Base-by-base conservation (phyloP, 2,329 filamentous ascomycete genomes). In the Huntiella moniliformis region DNA sequence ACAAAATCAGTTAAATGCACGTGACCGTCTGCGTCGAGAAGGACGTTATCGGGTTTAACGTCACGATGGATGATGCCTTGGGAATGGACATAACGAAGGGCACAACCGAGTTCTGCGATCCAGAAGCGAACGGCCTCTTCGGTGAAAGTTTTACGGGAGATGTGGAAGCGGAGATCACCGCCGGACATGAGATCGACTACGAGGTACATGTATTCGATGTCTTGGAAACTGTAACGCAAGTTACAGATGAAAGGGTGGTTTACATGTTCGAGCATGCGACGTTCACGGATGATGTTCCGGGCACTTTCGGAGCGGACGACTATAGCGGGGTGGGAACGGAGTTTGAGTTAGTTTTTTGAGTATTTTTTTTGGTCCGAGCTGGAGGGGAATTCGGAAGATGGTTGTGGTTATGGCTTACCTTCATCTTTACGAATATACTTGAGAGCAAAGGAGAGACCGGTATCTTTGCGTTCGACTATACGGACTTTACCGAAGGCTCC, bases 381-480 rank as follows among this genome's bases (percentile, higher is more conserved):
- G 22, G 22, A 8, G 10, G 6, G 22, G 22, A 10, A 3, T 28
- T 28, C 22, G 2, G 10, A 32, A 5, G 13, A 22, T 35, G n/a
- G n/a, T 42, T n/a, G n/a, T 16, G 38, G 5, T n/a, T 7, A n/a
- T 8, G 34, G 36, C 47, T 35, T 37, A 87, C 86, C 83, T 75
- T 96, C 88, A 81, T 96, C 88, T 73, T 95, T 96, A 54, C 87
- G 79, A 53, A 96, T 96, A 62, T 96, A 96, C 64, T 98, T 98
- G 53, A 98, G 71, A 38, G 91, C 91, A 63, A 98, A 98, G 2
- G 87, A 88, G 56, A 96, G 66, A 47, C 79, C 80, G 1, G 86
- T 94, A 60, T 98, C 91, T 64, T 96, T 96, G 54, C 87, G 77
- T 70, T 98, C 91, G 58, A 98, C 91, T 54, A 98, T 98, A 57